Evolutionary conservation across 768 basidiomycete species (phyloP), one percentile per base, ranked within the genome.

Genomic region (Termitomyces sp.): DNA sequence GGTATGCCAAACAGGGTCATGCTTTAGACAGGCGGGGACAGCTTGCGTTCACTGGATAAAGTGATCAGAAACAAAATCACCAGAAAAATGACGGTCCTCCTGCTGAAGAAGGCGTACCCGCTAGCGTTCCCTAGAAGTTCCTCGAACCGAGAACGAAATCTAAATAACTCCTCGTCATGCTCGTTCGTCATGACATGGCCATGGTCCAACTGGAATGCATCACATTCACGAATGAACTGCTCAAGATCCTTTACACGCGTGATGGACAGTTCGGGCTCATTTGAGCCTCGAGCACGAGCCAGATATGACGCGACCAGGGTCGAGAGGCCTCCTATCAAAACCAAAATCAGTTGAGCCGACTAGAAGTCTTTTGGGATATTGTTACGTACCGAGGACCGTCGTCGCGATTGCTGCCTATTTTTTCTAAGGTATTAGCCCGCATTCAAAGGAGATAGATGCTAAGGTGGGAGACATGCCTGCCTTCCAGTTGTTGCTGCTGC

Each of bases 291-390:
- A n/a, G 80, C 77, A 15, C 83, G 81, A 2, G 88, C 89, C 17
- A 91, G 75, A 68, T 86, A 90, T 1, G 87, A 84, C 14, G 89
- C 87, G 12, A 85, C 78, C n/a, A 89, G 23, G 0, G 88, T 91
- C 9, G 86, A 69, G 5, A 86, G 55, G 12, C 82, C 88, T 19
- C 89, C 85, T 83, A 30, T 50, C 30, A 45, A 6, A 4, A 38
- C 19, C 6, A 42, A 37, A 26, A 37, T 26, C 30, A 53, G 17
- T 44, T n/a, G 31, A 53, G 14, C 52, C 31, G 26, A 46, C 11
- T 12, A 48, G 35, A 38, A 31, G 14, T 19, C 23, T 19, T 40
- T 57, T 45, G 31, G 42, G 21, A 21, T n/a, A 9, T 4, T 17
- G 26, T 33, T 48, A 60, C 67, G 35, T 61, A 76, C 75, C 77